Evolutionary conservation across 2,329 filamentous ascomycete species (phyloP).

Genomic region (Chrysoporthe puriensis): DNA sequence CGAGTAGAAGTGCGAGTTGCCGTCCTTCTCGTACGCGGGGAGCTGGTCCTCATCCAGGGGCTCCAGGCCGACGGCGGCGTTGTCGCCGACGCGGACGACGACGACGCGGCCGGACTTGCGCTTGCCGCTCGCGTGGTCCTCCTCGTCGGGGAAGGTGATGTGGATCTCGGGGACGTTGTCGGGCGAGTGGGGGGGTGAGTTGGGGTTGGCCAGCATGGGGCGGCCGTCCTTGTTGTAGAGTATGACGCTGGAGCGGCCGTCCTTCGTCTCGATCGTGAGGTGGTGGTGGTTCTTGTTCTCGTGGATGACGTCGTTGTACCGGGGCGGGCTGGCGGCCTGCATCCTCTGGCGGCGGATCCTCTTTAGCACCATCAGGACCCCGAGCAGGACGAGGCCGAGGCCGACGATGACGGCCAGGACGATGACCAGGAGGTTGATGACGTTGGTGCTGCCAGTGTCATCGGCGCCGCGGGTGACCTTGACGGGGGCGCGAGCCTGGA

Average conservation of each 20-base stretch:
- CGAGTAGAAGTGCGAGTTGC: slow-evolving; percentile 81
- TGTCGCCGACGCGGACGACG: slow-evolving; percentile 88
- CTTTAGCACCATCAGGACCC: slow-evolving; percentile 73
- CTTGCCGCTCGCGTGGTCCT: slow-evolving; percentile 77
- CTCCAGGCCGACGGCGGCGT: slow-evolving; percentile 82
- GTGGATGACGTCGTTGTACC: slow-evolving; percentile 63
- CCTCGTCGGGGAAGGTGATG: slow-evolving; percentile 96
- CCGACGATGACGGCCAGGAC: slow-evolving; percentile 75
- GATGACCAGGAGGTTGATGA: slow-evolving; percentile 77
- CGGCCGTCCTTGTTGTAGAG: slow-evolving; percentile 78
- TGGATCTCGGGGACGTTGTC: slow-evolving; percentile 91
- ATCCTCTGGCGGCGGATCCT: slow-evolving; percentile 56
- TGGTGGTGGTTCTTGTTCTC: slow-evolving; percentile 54
- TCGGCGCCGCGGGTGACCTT: slow-evolving; percentile 51
- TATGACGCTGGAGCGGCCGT: slow-evolving; percentile 69
- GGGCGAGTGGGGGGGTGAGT: slow-evolving; percentile 76
- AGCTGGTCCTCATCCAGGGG: slow-evolving; percentile 80
- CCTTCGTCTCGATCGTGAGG: slow-evolving; percentile 61
- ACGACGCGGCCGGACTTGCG: slow-evolving; percentile 85
- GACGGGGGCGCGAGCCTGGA: slow-evolving; percentile 39
- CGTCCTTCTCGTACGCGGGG: slow-evolving; percentile 86
- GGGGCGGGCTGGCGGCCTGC: slow-evolving; percentile 62
- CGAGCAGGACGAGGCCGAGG: slow-evolving; percentile 69
- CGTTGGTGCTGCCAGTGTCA: slow-evolving; percentile 18
- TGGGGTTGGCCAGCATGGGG: slow-evolving; percentile 75